Evolutionary conservation across 2,329 filamentous ascomycete genomes (phyloP).

Genomic region (Ceratocystis huliohia): DNA sequence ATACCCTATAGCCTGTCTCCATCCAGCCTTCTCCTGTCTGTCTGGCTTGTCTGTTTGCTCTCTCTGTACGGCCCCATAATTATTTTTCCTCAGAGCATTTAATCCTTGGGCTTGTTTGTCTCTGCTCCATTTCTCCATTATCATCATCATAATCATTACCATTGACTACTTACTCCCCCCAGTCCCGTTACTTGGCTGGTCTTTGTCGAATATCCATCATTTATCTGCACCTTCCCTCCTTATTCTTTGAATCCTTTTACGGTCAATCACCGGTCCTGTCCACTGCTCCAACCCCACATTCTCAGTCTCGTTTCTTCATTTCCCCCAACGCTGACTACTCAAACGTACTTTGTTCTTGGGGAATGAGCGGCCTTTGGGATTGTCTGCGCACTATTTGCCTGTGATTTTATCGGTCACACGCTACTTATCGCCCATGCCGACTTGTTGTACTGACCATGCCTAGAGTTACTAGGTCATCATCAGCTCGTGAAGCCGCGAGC

Average conservation of each 20-base stretch:
- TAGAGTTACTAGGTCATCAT: constrained; percentile 91
- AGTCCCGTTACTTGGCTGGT: no score
- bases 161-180: background rate
- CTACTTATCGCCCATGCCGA: background rate
- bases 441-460: constrained; percentile 28
- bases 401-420: constrained; percentile 15
- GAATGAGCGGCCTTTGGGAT: constrained; percentile 3
- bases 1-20: background rate
- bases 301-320: background rate
- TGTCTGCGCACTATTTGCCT: constrained; percentile 1
- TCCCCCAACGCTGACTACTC: background rate
- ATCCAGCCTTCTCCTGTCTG: background rate
- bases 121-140: constrained; percentile 8
- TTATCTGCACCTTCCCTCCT: background rate
- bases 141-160: background rate
- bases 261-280: background rate
- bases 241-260: background rate
- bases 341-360: background rate
- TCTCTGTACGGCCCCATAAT: background rate
- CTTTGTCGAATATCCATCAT: background rate
- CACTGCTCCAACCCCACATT: background rate
- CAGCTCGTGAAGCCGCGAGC: constrained; percentile 75
- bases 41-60: background rate
- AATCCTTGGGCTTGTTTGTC: constrained; percentile 1
- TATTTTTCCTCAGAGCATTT: background rate